Evolutionary conservation across 495 filamentous ascomycete species (phyloP).

Genomic region (Aspergillus avenaceus): DNA sequence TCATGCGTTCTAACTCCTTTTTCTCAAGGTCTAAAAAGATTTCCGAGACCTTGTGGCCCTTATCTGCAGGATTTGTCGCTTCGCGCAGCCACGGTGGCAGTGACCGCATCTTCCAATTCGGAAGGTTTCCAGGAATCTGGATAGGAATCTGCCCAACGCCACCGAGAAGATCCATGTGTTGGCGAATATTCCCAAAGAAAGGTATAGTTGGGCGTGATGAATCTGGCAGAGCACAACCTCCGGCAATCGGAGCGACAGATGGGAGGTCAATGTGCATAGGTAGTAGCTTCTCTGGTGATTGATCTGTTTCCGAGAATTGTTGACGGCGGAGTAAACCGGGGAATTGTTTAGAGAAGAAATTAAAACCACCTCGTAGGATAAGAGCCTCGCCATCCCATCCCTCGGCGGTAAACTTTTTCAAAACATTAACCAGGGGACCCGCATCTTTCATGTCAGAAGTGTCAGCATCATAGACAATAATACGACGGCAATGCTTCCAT

Average conservation of each 20-base stretch:
- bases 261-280: slow-evolving; percentile 47
- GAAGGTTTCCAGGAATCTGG: slow-evolving; percentile 58
- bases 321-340: slow-evolving; percentile 39
- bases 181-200: slow-evolving; percentile 93
- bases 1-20: slow-evolving; percentile 85
- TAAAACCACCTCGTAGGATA: slow-evolving; percentile 62
- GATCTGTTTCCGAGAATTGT: slow-evolving; percentile 9
- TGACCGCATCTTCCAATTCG: slow-evolving; percentile 29
- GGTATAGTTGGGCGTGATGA: slow-evolving; percentile 68
- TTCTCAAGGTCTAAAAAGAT: slow-evolving; percentile 82
- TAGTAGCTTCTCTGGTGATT: slow-evolving; percentile 37
- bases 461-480: slow-evolving; percentile 81
- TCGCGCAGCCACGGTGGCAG: slow-evolving; percentile 77
- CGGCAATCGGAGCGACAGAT: slow-evolving; percentile 69
- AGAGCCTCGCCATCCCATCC: slow-evolving; percentile 71
- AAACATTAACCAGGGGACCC: slow-evolving; percentile 67
- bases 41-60: slow-evolving; percentile 76
- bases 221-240: slow-evolving; percentile 79
- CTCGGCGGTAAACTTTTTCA: slow-evolving; percentile 88
- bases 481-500: slow-evolving; percentile 69
- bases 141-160: slow-evolving; percentile 89
- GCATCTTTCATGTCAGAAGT: slow-evolving; percentile 79
- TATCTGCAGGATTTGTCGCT: slow-evolving; percentile 59
- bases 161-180: slow-evolving; percentile 93
- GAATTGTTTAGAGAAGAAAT: slow-evolving; percentile 46